These are phyloP conservation scores for Thermothelomyces thermophilus DNA, from an alignment of 2,329 filamentous ascomycete species.

Conservation along the genomic window DNA sequence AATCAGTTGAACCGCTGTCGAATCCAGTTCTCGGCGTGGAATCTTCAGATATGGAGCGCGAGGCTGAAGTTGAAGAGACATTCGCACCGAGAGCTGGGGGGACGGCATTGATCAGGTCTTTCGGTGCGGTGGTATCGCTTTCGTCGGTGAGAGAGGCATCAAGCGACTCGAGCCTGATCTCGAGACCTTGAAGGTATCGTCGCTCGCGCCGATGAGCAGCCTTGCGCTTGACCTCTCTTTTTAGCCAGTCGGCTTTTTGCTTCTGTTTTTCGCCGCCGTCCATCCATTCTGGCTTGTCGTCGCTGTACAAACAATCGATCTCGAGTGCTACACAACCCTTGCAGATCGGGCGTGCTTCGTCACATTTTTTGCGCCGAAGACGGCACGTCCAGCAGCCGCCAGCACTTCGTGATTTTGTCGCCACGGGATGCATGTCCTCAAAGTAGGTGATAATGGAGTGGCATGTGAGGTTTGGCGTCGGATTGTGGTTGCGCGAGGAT, in stretches of 20 bases:
- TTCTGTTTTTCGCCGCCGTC: constrained; percentile 44
- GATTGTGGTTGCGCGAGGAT: no score
- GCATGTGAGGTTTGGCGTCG: no score
- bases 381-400: constrained; percentile 56
- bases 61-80: not conserved
- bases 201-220: constrained; percentile 44
- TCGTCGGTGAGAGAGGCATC: constrained; percentile 21
- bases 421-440: constrained; percentile 1
- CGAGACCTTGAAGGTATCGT: constrained; percentile 41
- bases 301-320: constrained; percentile 49
- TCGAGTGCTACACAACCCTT: constrained; percentile 44
- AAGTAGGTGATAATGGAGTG: not conserved
- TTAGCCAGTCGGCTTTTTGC: constrained; percentile 47
- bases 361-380: constrained; percentile 56
- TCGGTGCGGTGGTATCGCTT: constrained; percentile 7
- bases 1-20: not conserved
- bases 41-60: not conserved
- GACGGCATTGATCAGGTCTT: not conserved
- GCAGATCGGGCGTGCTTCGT: constrained; percentile 47
- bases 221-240: constrained; percentile 50
- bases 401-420: constrained; percentile 34
- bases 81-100: not conserved
- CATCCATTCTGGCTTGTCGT: constrained; percentile 53
- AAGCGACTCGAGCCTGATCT: constrained; percentile 25
- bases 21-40: constrained; percentile 1